Evolutionary conservation across 2,329 filamentous ascomycete genomes (phyloP), one percentile per base, ranked within the genome.

Genomic region (Balansia obtecta): DNA sequence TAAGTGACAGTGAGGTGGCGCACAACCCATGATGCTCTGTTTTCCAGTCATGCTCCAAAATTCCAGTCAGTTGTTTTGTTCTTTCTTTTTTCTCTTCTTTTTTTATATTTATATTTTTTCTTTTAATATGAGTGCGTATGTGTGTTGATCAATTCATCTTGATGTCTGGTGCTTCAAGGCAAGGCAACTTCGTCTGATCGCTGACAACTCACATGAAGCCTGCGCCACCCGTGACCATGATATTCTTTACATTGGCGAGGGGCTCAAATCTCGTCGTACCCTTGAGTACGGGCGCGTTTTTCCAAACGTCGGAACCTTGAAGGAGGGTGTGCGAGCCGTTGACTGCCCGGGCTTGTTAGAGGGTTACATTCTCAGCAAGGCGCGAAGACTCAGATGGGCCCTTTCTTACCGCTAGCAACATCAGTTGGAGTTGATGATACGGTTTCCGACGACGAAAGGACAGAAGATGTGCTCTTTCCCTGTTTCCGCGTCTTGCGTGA

Each of bases 211-310:
- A 88, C 85, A 91, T 90, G 72, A 93, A 93, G 58, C 87, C 87
- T 54, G 86, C 86, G 49, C 86, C 87, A 46, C 87, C 87, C 18
- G 87, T 91, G 55, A 93, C 77, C 76, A 91, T 83, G 59, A 91
- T 89, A 61, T 88, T 90, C 66, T 79, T 84, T 50, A 86, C 80
- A 65, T 85, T 80, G 22, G 75, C 70, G 5, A 83, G 71, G 42
- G 85, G 80, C 60, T 83, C 78, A 57, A 85, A 90, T 56, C 78
- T 80, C 53, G 84, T 87, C 56, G 74, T 81, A 37, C 86, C 86
- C 11, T 65, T 82, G 50, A 89, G 71, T 30, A 88, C 63, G 16
- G 86, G 85, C 2, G 86, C 85, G 46, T 83, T 75, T 59, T 80
- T 81, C 83, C 85, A 89, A 53, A 86, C 66, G 38, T 82, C 80